Conservation (phyloP, 23 red algal genomes). For the Cyanidium caldarium region DNA sequence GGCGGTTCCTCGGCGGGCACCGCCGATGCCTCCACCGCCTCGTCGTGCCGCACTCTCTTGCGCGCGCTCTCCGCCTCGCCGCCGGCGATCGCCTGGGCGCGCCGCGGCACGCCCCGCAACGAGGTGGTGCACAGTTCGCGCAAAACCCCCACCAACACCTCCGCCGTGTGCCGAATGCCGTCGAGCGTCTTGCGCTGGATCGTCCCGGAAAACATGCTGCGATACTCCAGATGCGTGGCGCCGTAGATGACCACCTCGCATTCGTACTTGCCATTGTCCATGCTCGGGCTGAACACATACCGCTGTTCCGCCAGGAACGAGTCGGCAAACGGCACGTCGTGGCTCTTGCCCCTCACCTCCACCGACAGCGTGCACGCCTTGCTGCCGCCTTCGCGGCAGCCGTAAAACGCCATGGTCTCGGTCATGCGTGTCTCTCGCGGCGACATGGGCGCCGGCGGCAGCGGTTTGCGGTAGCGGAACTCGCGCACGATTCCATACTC, state of each 20-base stretch:
- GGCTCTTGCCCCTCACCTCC: not conserved
- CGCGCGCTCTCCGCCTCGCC: not conserved
- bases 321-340: constrained; percentile 6
- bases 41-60: not conserved
- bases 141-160: not conserved
- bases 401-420: not conserved
- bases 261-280: not conserved
- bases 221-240: not conserved
- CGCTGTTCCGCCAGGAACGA: constrained; percentile 1
- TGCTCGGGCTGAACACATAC: not conserved
- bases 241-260: not conserved
- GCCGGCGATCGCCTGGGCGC: not conserved
- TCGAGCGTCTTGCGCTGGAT: not conserved
- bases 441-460: not conserved
- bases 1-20: not conserved
- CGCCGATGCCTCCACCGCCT: not conserved
- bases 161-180: not conserved
- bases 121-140: constrained; percentile 3
- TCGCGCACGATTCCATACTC: not conserved
- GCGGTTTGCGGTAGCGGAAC: constrained; percentile 1
- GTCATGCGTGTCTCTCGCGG: constrained; percentile 1
- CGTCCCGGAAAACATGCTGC: not conserved
- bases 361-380: not conserved
- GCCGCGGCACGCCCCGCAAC: not conserved
- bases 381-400: not conserved